These are phyloP conservation scores for Termitomyces sp. DNA, from an alignment of 768 basidiomycete species.

Conservation along the genomic window DNA sequence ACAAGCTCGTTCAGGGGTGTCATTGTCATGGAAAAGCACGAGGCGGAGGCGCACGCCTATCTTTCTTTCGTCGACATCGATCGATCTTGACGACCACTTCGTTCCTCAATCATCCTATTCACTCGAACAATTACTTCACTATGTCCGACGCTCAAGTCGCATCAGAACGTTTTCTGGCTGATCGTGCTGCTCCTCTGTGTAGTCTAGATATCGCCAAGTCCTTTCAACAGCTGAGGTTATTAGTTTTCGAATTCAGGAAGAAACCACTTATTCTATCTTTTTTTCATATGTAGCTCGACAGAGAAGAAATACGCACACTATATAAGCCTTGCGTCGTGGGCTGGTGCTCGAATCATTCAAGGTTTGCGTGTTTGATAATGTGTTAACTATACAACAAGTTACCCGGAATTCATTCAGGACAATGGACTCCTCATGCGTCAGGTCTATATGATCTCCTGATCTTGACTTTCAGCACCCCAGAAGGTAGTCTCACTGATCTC, in stretches of 20 bases:
- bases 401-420: conserved; percentile 35
- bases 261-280: conserved; percentile 8
- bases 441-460: conserved; percentile 72
- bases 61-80: background rate
- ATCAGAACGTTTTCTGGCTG: conserved; percentile 69
- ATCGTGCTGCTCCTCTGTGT: conserved; percentile 74
- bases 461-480: conserved; percentile 55
- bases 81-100: background rate
- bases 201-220: conserved; percentile 64
- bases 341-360: conserved; percentile 80
- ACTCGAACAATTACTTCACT: conserved; percentile 6
- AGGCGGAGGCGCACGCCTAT: background rate
- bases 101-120: background rate
- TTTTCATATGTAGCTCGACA: conserved; percentile 42
- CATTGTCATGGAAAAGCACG: background rate
- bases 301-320: conserved; percentile 83
- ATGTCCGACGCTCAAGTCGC: conserved; percentile 35
- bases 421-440: conserved; percentile 74
- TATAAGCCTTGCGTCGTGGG: conserved; percentile 73
- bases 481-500: conserved; percentile 58
- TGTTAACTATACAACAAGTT: background rate
- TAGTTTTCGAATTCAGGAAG: background rate
- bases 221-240: conserved; percentile 66
- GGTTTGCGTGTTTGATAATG: conserved; percentile 20
- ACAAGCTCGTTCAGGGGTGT: conserved; percentile 11